phyloP scores from a whole-genome alignment of 495 filamentous ascomycete species.

The Daldinia grandis region DNA sequence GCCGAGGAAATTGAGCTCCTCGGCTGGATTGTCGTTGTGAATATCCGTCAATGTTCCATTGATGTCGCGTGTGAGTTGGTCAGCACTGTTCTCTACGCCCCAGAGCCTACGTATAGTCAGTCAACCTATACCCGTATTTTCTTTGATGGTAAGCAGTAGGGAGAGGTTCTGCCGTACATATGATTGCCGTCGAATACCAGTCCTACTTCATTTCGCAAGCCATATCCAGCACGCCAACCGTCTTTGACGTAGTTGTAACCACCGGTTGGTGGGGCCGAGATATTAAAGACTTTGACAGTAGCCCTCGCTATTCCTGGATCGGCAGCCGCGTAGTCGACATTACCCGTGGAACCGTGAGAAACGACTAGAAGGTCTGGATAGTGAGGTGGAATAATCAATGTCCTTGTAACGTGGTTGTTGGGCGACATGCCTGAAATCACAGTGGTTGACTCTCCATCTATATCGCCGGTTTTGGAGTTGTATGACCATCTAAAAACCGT shows the following conservation, averaged over 20 bases:
- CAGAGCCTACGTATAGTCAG: slow-evolving; percentile 62
- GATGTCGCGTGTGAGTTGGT: slow-evolving; percentile 62
- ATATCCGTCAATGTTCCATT: slow-evolving; percentile 60
- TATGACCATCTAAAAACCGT: slow-evolving; percentile 70
- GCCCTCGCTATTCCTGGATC: slow-evolving; percentile 62
- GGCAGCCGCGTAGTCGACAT: slow-evolving; percentile 63
- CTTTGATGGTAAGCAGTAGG: background rate
- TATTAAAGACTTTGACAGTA: slow-evolving; percentile 72
- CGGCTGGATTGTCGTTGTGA: slow-evolving; percentile 75
- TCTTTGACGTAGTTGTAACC: slow-evolving; percentile 53
- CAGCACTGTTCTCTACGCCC: slow-evolving; percentile 76
- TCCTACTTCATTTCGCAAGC: slow-evolving; percentile 76
- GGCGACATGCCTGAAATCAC: slow-evolving; percentile 68
- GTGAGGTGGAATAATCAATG: slow-evolving; percentile 62
- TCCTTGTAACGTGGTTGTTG: slow-evolving; percentile 69
- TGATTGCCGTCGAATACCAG: slow-evolving; percentile 55
- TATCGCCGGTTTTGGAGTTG: slow-evolving; percentile 54
- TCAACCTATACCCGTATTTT: slow-evolving; percentile 53
- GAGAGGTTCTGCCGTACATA: slow-evolving; percentile 27
- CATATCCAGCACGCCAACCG: slow-evolving; percentile 72
- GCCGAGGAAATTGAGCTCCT: slow-evolving; percentile 78
- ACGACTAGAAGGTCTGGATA: slow-evolving; percentile 63
- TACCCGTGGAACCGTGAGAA: slow-evolving; percentile 67
- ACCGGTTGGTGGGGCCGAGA: slow-evolving; percentile 50
- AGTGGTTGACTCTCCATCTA: slow-evolving; percentile 50